Conservation (phyloP, 2,329 filamentous ascomycete genomes). For the Aspergillaceae sp. region DNA sequence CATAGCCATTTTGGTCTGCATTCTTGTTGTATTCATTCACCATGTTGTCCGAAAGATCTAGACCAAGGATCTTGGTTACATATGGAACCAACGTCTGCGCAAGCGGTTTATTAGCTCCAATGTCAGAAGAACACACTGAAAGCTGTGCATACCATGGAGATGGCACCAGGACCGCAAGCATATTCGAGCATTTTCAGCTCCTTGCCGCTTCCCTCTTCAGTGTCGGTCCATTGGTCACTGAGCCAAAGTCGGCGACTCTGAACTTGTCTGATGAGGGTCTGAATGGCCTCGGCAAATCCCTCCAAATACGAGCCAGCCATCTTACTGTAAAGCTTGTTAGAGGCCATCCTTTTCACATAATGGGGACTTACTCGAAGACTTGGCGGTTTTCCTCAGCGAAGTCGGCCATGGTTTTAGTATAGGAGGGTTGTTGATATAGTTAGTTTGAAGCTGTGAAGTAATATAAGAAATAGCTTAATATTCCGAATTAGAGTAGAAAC, state of each 20-base stretch:
- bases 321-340: constrained; percentile 31
- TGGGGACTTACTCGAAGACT: constrained; percentile 33
- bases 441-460: background rate
- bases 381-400: constrained; percentile 30
- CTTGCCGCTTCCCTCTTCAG: constrained; percentile 18
- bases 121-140: background rate
- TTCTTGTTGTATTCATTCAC: constrained; percentile 56
- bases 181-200: constrained; percentile 58
- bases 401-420: constrained; percentile 19
- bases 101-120: constrained; percentile 3
- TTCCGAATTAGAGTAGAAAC: too few relatives aligned
- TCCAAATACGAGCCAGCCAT: constrained; percentile 49
- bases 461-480: too few relatives aligned
- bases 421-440: background rate
- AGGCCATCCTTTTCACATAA: background rate
- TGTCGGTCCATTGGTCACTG: constrained; percentile 46
- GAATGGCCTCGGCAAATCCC: constrained; percentile 47
- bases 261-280: constrained; percentile 48
- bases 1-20: constrained; percentile 44
- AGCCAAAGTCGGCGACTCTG: constrained; percentile 51
- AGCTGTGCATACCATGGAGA: constrained; percentile 49
- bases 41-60: constrained; percentile 67
- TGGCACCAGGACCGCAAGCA: constrained; percentile 62
- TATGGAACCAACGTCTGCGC: constrained; percentile 52
- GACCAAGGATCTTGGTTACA: constrained; percentile 54